Conservation (phyloP, 192 early-diverging fungal genomes). For the Spizellomyces punctatus region DNA sequence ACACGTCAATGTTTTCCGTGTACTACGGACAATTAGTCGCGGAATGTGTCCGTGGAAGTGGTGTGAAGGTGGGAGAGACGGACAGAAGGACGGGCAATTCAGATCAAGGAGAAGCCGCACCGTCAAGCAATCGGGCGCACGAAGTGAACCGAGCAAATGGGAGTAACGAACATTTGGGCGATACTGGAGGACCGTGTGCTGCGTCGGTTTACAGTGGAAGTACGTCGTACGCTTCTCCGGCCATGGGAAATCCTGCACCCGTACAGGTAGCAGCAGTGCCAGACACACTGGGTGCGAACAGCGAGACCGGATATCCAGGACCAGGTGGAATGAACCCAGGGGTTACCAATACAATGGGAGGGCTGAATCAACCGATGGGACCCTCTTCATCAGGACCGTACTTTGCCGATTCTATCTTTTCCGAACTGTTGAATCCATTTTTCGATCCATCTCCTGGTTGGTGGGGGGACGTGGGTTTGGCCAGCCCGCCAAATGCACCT, state of each 20-base stretch:
- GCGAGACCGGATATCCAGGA: background rate
- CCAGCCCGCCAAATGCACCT: too few species aligned
- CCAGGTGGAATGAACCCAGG: background rate
- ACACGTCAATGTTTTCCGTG: slow-evolving; percentile 41
- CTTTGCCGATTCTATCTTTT: slow-evolving; percentile 44
- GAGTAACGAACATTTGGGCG: background rate
- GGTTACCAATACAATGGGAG: background rate
- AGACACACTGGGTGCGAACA: background rate
- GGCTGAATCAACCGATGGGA: background rate
- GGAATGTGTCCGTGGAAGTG: slow-evolving; percentile 39
- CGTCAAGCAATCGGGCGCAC: background rate
- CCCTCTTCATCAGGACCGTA: slow-evolving; percentile 5
- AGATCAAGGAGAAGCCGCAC: background rate
- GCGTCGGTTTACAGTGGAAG: too few species aligned
- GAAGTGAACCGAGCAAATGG: background rate
- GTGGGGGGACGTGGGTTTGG: slow-evolving; percentile 12
- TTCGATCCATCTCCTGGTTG: slow-evolving; percentile 23
- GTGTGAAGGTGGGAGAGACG: slow-evolving; percentile 2
- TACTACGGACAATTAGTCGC: slow-evolving; percentile 50
- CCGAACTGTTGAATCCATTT: slow-evolving; percentile 43
- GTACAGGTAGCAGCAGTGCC: background rate
- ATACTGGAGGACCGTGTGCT: too few species aligned
- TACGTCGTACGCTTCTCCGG: background rate
- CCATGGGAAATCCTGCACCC: background rate
- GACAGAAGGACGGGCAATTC: background rate